A percentile compares a stretch with the other conserved stretches of the same genome.
These are phyloP conservation scores for Tetrastigma voinierianum DNA, from an alignment of 164 flowering plant species.

Conservation along the genomic window DNA sequence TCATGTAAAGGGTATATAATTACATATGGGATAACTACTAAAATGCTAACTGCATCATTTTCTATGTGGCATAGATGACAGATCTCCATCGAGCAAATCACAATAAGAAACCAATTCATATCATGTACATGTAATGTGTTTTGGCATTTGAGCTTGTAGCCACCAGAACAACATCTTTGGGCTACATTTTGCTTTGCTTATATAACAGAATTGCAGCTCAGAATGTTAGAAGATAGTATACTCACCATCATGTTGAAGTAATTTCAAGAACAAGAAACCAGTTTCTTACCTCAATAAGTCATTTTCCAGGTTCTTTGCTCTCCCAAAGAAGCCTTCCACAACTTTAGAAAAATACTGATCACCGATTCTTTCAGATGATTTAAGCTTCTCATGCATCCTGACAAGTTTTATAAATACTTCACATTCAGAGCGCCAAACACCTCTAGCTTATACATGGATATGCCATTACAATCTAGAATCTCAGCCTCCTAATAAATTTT, in stretches of 20 bases:
- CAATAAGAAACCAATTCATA: no score
- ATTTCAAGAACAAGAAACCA: not conserved
- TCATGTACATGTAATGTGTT: no score
- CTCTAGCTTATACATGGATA: not conserved
- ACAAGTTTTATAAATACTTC: constrained; percentile 5
- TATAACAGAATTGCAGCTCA: constrained; percentile 1
- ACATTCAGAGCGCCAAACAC: constrained; percentile 2
- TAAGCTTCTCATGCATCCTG: constrained; percentile 47
- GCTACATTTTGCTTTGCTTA: no score
- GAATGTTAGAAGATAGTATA: not conserved
- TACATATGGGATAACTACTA: not conserved
- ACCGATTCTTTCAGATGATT: constrained; percentile 29
- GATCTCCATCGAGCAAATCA: no score
- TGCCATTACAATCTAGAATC: not conserved
- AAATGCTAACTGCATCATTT: not conserved
- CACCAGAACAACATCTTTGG: no score
- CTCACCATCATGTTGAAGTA: not conserved
- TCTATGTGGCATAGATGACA: not conserved
- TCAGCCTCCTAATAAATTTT: not conserved
- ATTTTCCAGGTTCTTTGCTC: constrained; percentile 57
- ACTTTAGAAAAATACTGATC: constrained; percentile 38
- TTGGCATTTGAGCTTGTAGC: no score
- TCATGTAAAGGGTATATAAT: not conserved
- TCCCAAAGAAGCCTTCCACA: constrained; percentile 45
- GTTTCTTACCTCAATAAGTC: constrained; percentile 55